Base-by-base conservation (phyloP, 108 stramenopile species). In the Cyclostephanos invisitatus region DNA sequence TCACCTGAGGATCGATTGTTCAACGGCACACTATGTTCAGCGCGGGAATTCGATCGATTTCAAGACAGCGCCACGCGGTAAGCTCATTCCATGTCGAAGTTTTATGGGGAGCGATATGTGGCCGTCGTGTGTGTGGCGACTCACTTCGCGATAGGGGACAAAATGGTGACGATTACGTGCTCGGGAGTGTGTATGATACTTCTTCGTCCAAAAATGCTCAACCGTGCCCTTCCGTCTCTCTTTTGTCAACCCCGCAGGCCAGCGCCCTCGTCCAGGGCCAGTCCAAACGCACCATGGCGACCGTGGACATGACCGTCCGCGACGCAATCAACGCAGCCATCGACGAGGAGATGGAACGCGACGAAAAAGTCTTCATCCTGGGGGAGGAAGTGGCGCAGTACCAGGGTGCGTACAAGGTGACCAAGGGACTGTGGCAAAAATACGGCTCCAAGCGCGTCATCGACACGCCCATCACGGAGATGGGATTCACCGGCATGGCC, bases 311-410 rank as follows among this genome's bases (percentile, higher is more conserved):
- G 80, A 82, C 98, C 3, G 94, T 99, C 54, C 91, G 99, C 35
- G 99, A 99, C 68, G 99, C 99, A 42, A 92, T 99, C 78, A 97
- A 96, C 83, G 76, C 90, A 46, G 99, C 92, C 57, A 87, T 99
- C 36, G 98, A 98, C 74, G 97, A 99, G 80, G 99, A 98, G 84
- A 98, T 99, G 97, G 94, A 89, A 68, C 83, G 91, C 29, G 97
- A 99, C 73, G 87, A 93, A 38, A 66, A 64, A 18, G 97, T 98
- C 21, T 98, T 89, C 75, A 79, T 97, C 69, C 81, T 99, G 60
- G 99, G 99, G 32, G 99, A 99, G 85, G 99, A 99, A 86, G 98
- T 99, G 2, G 99, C 98, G 5, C 97, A 98, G 84, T 99, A 99
- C 78, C 95, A 99, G 73, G 99, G 99, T 24, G 99, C 99, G 63